Percentiles rank a stretch among this genome's conserved stretches.
These are phyloP conservation scores for Mariannaea elegans DNA, from an alignment of 2,329 filamentous ascomycete species.

Conservation along the genomic window DNA sequence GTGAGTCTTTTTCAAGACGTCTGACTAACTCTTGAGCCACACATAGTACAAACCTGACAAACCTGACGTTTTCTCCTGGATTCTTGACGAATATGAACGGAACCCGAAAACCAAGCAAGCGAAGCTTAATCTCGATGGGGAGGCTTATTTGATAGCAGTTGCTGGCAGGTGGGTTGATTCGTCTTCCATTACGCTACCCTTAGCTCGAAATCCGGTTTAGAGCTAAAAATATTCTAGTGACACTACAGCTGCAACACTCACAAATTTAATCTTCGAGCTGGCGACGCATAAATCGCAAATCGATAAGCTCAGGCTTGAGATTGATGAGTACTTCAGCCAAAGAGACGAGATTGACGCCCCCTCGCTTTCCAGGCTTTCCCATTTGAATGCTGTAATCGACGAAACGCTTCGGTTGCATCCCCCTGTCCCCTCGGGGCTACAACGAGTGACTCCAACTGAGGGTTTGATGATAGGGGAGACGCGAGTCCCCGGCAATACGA, in stretches of 20 bases:
- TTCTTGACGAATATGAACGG: conserved; percentile 5
- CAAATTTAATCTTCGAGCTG: too few species aligned
- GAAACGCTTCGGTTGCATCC: conserved; percentile 49
- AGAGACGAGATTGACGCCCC: too few species aligned
- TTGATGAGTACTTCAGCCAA: too few species aligned
- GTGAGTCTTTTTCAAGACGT: too few species aligned
- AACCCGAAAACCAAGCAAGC: too few species aligned
- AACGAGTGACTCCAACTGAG: conserved; percentile 47
- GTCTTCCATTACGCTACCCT: too few species aligned
- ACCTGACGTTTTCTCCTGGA: conserved; percentile 13
- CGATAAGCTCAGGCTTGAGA: too few species aligned
- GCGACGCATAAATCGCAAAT: too few species aligned
- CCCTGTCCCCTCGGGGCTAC: conserved; percentile 44
- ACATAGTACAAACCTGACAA: background rate
- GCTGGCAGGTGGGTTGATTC: conserved; percentile 1
- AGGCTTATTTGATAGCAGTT: background rate
- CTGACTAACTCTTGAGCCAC: too few species aligned
- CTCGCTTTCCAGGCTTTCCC: too few species aligned
- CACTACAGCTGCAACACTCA: background rate
- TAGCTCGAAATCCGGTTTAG: too few species aligned
- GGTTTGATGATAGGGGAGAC: conserved; percentile 45
- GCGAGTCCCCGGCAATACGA: conserved; percentile 48
- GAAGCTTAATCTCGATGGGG: background rate
- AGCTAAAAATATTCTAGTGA: too few species aligned
- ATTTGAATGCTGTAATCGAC: conserved; percentile 40